phyloP scores from a whole-genome alignment of 2,329 filamentous ascomycete genomes.

The Pseudocercospora crystallina region DNA sequence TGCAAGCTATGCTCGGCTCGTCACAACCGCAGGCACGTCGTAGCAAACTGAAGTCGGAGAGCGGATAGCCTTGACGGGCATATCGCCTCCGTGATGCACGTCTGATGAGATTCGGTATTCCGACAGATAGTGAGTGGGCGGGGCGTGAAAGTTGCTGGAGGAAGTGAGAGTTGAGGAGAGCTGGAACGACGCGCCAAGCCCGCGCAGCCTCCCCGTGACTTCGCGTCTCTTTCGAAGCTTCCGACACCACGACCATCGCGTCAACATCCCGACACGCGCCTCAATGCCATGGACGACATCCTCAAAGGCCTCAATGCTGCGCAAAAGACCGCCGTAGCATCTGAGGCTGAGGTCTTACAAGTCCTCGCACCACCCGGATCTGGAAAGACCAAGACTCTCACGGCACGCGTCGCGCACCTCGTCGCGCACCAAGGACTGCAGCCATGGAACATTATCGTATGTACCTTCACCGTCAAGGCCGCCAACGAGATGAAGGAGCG shows the following conservation, averaged over 20 bases:
- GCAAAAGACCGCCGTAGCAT: slow-evolving; percentile 65
- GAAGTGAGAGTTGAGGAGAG: no score
- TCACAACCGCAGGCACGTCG: no score
- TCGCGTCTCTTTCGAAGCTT: not conserved
- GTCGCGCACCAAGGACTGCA: slow-evolving; percentile 69
- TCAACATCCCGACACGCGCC: not conserved
- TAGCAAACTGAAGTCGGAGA: no score
- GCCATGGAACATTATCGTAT: slow-evolving; percentile 88
- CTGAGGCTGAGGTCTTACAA: slow-evolving; percentile 59
- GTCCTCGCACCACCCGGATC: slow-evolving; percentile 65
- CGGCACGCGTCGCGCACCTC: slow-evolving; percentile 86
- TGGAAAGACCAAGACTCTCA: slow-evolving; percentile 94
- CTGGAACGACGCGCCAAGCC: not conserved
- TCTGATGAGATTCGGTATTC: no score
- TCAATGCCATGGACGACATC: slow-evolving; percentile 51
- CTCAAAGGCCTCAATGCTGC: slow-evolving; percentile 64
- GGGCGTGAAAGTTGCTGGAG: no score
- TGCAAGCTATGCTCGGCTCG: no score
- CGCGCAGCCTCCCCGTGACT: not conserved
- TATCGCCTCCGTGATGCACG: no score
- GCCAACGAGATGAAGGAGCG: slow-evolving; percentile 90
- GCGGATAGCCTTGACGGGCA: no score
- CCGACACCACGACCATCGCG: not conserved
- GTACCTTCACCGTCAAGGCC: slow-evolving; percentile 96
- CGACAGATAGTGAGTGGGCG: no score